phyloP scores from a whole-genome alignment of 306 rosid genomes.

The Cucumis cinereus region DNA sequence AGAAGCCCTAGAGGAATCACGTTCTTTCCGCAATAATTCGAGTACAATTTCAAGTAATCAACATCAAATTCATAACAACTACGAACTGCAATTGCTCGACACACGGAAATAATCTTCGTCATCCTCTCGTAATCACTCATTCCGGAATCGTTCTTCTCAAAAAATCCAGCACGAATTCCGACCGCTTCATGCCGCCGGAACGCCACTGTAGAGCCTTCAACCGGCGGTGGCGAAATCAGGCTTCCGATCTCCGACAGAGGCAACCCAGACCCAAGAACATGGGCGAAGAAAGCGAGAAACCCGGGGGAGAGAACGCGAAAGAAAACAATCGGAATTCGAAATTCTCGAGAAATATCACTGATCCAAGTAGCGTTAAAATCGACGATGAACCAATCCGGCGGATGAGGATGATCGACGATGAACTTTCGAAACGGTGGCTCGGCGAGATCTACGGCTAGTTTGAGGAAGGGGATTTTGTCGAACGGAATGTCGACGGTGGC shows the following conservation, averaged over 20 bases:
- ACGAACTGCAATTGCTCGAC: not conserved
- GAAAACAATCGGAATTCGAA: not conserved
- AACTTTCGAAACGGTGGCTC: constrained; percentile 3
- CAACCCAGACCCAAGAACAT: not conserved
- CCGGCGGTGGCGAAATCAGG: not conserved
- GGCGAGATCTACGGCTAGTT: not conserved
- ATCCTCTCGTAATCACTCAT: not conserved
- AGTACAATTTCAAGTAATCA: constrained; percentile 10
- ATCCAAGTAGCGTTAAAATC: constrained; percentile 14
- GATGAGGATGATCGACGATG: not conserved
- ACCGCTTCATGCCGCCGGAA: not conserved
- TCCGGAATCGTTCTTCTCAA: not conserved
- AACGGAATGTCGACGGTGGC: constrained; percentile 9
- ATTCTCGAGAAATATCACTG: not conserved
- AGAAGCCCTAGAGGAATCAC: constrained; percentile 33
- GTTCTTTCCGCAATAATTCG: constrained; percentile 7
- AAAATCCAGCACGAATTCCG: not conserved
- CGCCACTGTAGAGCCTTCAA: not conserved
- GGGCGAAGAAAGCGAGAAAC: not conserved
- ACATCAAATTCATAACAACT: not conserved
- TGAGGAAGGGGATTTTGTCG: not conserved
- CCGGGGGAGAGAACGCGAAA: not conserved
- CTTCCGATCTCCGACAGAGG: not conserved
- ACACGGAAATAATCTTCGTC: not conserved
- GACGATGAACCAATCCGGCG: constrained; percentile 10